phyloP scores from a whole-genome alignment of 1,284 basidiomycete species.

The Austropuccinia psidii region DNA sequence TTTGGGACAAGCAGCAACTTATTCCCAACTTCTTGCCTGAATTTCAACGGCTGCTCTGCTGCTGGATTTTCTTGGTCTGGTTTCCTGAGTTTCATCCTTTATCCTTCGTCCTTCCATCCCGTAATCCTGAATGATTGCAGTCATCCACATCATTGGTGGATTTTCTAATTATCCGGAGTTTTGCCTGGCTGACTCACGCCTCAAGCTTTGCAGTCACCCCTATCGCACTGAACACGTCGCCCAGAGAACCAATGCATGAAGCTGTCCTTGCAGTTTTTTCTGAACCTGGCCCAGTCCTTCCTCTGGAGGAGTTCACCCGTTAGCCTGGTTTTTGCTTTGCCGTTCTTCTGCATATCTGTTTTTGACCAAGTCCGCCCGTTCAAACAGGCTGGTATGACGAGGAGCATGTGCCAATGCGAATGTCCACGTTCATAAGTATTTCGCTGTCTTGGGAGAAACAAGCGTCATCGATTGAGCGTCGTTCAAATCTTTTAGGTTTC shows the following conservation, averaged over 20 bases:
- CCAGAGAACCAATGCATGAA: conserved; percentile 28
- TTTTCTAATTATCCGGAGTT: too few species aligned
- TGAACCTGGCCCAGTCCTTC: conserved; percentile 43
- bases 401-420: conserved; percentile 49
- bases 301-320: conserved; percentile 45
- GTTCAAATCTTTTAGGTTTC: conserved; percentile 39
- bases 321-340: neutral
- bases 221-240: too few species aligned
- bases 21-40: too few species aligned
- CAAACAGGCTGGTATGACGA: conserved; percentile 49
- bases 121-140: too few species aligned
- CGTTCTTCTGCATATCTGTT: neutral
- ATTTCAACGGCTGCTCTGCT: too few species aligned
- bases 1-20: too few species aligned
- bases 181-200: too few species aligned
- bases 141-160: too few species aligned
- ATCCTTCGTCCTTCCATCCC: too few species aligned
- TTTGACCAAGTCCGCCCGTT: neutral
- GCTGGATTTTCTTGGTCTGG: too few species aligned
- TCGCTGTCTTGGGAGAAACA: conserved; percentile 37
- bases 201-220: too few species aligned
- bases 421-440: conserved; percentile 40
- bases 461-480: conserved; percentile 23
- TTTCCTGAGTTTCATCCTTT: too few species aligned
- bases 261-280: conserved; percentile 44